Base-by-base conservation (phyloP, 2,329 filamentous ascomycete genomes). In the Shiraia sp. region DNA sequence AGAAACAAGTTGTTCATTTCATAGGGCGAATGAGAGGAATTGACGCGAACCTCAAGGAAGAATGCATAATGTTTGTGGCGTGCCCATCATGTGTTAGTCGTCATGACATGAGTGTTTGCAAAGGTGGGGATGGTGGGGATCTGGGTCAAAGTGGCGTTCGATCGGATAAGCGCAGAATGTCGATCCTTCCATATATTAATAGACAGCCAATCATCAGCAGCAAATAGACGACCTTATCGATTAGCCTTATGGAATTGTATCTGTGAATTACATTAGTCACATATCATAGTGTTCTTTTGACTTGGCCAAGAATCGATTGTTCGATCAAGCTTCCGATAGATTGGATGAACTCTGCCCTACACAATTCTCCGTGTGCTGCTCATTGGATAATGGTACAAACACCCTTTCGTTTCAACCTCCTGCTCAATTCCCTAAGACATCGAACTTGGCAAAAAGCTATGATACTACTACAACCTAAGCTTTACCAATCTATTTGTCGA, bases 161-260 rank as follows among this genome's bases (percentile, higher is more conserved):
- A 51, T 49, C 48, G 34, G 24, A 24, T 57, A 54, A 40, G 47
- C 54, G 50, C 51, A 35, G 41, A 44, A 37, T 33, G 45, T 45
- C 48, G 49, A 52, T 40, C 44, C 42, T 33, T n/a, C 41, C 42
- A 31, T 41, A 42, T 48, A 54, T 43, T 40, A 45, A 42, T 50
- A 49, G 52, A 36, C 32, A 17, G 8, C 46, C 42, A 42, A 55
- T 45, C 32, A 41, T 10, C 25, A n/a, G 19, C 17, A 19, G 32
- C 17, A 13, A 42, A 40, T 34, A 45, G 34, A 31, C 30, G 38
- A 42, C 37, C 32, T 48, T 42, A 41, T 42, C 41, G 28, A 42
- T 45, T 42, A 44, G 22, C 34, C 33, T 39, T 30, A 25, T 40
- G 32, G 38, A 28, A 29, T 33, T 23, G 26, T 32, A 12, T 17